Conservation (phyloP, 176 grass and related monocot species). For the Hordeum marinum region DNA sequence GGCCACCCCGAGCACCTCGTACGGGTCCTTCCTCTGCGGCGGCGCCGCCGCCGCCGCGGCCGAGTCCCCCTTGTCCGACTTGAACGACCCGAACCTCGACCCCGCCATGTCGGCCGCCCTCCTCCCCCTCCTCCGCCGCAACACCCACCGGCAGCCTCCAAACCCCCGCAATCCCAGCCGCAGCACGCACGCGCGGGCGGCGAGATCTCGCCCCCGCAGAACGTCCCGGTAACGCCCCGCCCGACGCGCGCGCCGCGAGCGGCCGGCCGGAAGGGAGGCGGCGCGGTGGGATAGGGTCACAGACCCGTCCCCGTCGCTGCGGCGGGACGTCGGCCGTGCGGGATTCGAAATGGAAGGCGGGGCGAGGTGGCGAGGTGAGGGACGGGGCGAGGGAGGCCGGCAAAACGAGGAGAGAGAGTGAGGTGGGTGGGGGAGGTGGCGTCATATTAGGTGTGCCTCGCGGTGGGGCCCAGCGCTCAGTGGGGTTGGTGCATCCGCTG, state of each 20-base stretch:
- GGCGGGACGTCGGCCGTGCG: not conserved
- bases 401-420: not conserved
- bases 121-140: not conserved
- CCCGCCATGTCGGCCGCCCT: slow-evolving; percentile 43
- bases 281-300: not conserved
- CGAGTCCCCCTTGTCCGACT: slow-evolving; percentile 68
- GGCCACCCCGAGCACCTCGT: slow-evolving; percentile 84
- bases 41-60: slow-evolving; percentile 29
- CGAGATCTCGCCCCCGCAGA: slow-evolving; percentile 27
- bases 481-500: slow-evolving; percentile 10
- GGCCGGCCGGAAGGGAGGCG: not conserved
- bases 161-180: not conserved
- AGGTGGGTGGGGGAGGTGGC: slow-evolving; percentile 12
- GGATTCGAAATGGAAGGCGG: not conserved
- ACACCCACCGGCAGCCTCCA: too few species aligned
- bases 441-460: slow-evolving; percentile 29
- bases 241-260: not conserved
- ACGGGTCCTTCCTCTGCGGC: slow-evolving; percentile 76
- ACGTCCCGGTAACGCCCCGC: not conserved
- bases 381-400: not conserved
- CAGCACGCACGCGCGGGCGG: not conserved
- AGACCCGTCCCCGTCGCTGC: not conserved
- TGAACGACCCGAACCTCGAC: slow-evolving; percentile 68
- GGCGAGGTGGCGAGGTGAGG: not conserved
- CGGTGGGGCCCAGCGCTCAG: slow-evolving; percentile 5